Conservation (phyloP, 257 asterid genomes). For the Catharanthus roseus region DNA sequence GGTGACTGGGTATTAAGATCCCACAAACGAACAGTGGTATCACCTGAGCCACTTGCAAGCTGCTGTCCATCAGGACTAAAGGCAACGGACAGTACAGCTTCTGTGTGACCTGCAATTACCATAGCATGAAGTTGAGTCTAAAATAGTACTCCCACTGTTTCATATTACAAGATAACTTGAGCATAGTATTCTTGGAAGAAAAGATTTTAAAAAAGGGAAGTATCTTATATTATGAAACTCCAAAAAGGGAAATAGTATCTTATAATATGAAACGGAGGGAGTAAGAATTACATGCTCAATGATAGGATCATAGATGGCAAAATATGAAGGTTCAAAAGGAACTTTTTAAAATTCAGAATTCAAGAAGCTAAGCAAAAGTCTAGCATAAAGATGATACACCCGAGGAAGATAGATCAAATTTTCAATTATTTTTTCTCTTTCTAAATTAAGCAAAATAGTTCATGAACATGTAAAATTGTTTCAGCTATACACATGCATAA, state of each 20-base stretch:
- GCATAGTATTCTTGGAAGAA: too few relatives aligned
- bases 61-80: conserved; percentile 94
- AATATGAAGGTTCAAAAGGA: not conserved
- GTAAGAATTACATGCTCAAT: not conserved
- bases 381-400: not conserved
- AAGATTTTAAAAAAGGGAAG: too few relatives aligned
- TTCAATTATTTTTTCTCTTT: not conserved
- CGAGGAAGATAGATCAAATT: not conserved
- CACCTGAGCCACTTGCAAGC: conserved; percentile 97
- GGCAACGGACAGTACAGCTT: conserved; percentile 92
- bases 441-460: not conserved
- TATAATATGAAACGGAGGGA: too few relatives aligned
- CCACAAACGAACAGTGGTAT: conserved; percentile 94
- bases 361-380: not conserved
- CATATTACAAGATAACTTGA: too few relatives aligned
- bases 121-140: not conserved
- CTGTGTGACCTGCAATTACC: conserved; percentile 66
- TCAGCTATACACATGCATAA: not conserved
- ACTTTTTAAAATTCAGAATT: not conserved
- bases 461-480: not conserved
- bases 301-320: not conserved
- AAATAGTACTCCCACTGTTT: too few relatives aligned
- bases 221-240: too few relatives aligned
- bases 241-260: too few relatives aligned
- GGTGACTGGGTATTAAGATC: conserved; percentile 94